Evolutionary conservation across 2,329 filamentous ascomycete genomes (phyloP), one percentile per base, ranked within the genome.

Genomic region (Bimuria novae-zelandiae): DNA sequence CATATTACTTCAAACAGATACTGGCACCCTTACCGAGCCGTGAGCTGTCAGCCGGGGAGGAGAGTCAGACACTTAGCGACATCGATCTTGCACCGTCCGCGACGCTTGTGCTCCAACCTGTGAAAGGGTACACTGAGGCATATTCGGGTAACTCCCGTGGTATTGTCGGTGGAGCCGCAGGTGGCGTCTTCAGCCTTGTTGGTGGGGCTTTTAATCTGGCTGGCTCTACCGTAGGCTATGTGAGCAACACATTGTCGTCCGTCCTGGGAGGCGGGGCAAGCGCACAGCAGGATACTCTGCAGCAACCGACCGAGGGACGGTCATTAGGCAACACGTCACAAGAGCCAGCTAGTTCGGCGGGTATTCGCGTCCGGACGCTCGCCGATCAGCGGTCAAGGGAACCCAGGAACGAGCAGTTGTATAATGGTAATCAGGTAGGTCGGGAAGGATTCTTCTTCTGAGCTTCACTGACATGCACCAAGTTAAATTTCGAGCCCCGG

Each of bases 391-490:
- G 75, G 35, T 76, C 80, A 17, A 78, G 83, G 55, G 77, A 80
- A 33, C 78, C 79, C 48, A 75, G 82, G 50, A 81, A 87, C 57
- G 82, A 85, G 39, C 88, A 95, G 67, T 83, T 95, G 41, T 96
- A 97, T 69, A 97, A 97, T 67, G 92, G 92, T 1, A 97, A 96
- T 68, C 90, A 90, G 70, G 89, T 92, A 79, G 74, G 84, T 76
- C 1, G n/a, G n/a, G 7, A 36, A 17, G 32, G 14, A 27, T 78
- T 16, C 21, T 32, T 36, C 60, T 21, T 32, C 22, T 21, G 49
- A 35, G 19, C 30, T 22, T 29, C 19, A 41, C 48, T 61, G 32
- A 59, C 40, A 60, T 46, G 48, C 2, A 12, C 39, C 46, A 58
- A 89, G 85, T 71, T 88, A 50, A 89, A 89, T 60, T 89, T 89